Percentiles rank a stretch among this genome's conserved stretches.
phyloP scores from a whole-genome alignment of 1,139 yeast species.

The Candida mesenterica region DNA sequence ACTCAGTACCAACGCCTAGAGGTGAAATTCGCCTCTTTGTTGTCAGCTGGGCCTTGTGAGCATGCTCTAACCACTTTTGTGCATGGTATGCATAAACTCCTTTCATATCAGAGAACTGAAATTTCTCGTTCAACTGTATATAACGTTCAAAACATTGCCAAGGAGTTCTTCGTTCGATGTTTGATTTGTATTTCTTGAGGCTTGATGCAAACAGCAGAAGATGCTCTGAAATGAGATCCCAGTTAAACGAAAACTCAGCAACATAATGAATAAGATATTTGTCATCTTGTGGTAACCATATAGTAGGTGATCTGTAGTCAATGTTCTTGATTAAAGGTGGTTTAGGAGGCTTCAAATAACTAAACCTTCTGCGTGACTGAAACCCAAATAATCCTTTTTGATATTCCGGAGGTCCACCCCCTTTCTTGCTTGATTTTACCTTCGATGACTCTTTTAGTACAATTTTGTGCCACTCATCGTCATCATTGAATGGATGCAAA shows the following conservation, averaged over 20 bases:
- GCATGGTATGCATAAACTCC: conserved; percentile 85
- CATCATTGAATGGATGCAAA: conserved; percentile 60
- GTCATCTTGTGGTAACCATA: conserved; percentile 96
- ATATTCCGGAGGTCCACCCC: conserved; percentile 32
- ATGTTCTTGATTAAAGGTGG: conserved; percentile 83
- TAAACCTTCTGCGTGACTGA: conserved; percentile 59
- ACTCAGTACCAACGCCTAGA: conserved; percentile 85
- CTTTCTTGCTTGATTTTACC: conserved; percentile 10
- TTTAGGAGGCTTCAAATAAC: conserved; percentile 73
- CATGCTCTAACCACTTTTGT: conserved; percentile 89
- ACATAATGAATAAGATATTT: conserved; percentile 74
- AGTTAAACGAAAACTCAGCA: conserved; percentile 84
- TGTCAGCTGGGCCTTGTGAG: conserved; percentile 82
- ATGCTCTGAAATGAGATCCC: conserved; percentile 88
- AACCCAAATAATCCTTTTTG: conserved; percentile 62
- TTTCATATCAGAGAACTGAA: conserved; percentile 80
- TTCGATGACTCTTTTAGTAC: conserved; percentile 47
- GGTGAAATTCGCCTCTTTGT: conserved; percentile 89
- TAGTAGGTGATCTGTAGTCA: conserved; percentile 83
- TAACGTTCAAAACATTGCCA: conserved; percentile 99
- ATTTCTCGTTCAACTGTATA: conserved; percentile 86
- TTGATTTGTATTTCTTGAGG: conserved; percentile 67
- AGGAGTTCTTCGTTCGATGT: conserved; percentile 91
- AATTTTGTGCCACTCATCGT: conserved; percentile 61
- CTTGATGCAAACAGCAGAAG: conserved; percentile 60